Conservation (phyloP, 192 early-diverging fungal genomes). For the Entrophospora sp. region DNA sequence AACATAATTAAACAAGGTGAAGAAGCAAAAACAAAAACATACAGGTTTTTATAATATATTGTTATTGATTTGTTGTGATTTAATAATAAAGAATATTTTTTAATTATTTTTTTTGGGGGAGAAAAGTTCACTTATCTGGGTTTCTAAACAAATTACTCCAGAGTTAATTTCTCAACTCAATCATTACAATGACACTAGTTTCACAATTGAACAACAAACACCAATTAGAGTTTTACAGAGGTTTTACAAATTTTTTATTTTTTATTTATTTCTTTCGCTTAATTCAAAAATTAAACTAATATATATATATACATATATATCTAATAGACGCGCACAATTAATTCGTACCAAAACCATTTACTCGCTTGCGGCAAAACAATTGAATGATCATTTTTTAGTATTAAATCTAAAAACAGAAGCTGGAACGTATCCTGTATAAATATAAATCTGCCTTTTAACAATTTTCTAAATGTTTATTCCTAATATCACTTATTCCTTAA, state of each 20-base stretch:
- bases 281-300: not conserved
- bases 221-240: constrained; percentile 69
- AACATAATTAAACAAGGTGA: constrained; percentile 66
- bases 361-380: constrained; percentile 33
- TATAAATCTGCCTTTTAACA: too few species aligned
- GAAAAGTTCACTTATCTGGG: constrained; percentile 59
- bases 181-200: constrained; percentile 27
- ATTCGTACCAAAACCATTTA: constrained; percentile 48
- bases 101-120: not conserved
- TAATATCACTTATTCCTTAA: constrained; percentile 21
- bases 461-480: too few species aligned
- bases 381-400: constrained; percentile 47
- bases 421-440: constrained; percentile 57
- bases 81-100: not conserved
- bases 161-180: constrained; percentile 49
- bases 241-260: constrained; percentile 17
- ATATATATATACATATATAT: not conserved
- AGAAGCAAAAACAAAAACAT: constrained; percentile 64
- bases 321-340: constrained; percentile 49
- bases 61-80: too few species aligned
- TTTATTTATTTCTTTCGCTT: not conserved
- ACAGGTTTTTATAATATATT: too few species aligned
- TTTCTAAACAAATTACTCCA: constrained; percentile 42
- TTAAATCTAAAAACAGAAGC: constrained; percentile 73
- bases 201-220: constrained; percentile 57